phyloP scores from a whole-genome alignment of 106 monocot genomes.

The Iris macrosiphon region DNA sequence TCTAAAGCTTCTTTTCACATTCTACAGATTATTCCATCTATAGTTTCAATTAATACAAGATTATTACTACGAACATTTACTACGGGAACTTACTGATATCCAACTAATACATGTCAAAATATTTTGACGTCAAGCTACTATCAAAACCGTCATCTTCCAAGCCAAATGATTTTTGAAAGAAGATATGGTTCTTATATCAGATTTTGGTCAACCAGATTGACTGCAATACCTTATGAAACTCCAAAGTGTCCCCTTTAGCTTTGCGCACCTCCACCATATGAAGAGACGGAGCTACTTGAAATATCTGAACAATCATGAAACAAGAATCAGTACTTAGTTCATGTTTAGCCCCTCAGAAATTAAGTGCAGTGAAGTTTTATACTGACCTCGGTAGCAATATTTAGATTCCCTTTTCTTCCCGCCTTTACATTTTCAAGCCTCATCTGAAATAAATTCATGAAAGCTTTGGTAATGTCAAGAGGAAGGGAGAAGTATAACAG shows the following conservation, averaged over 20 bases:
- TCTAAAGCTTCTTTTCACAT: too few species aligned
- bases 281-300: slow-evolving; percentile 83
- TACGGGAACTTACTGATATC: too few species aligned
- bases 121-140: too few species aligned
- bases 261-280: slow-evolving; percentile 90
- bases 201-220: neutral
- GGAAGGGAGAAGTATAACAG: slow-evolving; percentile 23
- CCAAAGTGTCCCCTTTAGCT: slow-evolving; percentile 77
- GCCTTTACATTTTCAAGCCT: slow-evolving; percentile 84
- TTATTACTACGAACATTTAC: too few species aligned
- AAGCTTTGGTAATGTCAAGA: neutral
- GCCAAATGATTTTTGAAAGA: neutral
- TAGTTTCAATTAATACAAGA: too few species aligned
- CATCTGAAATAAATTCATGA: slow-evolving; percentile 42
- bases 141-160: neutral
- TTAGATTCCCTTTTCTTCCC: slow-evolving; percentile 95
- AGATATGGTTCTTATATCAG: too few species aligned
- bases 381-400: slow-evolving; percentile 81
- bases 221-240: slow-evolving; percentile 65
- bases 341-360: neutral
- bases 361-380: neutral
- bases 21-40: too few species aligned
- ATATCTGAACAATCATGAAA: slow-evolving; percentile 33
- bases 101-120: too few species aligned
- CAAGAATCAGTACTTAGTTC: slow-evolving; percentile 2